These are phyloP conservation scores for Fusarium sp. DNA, from an alignment of 2,329 filamentous ascomycete species.

Conservation along the genomic window DNA sequence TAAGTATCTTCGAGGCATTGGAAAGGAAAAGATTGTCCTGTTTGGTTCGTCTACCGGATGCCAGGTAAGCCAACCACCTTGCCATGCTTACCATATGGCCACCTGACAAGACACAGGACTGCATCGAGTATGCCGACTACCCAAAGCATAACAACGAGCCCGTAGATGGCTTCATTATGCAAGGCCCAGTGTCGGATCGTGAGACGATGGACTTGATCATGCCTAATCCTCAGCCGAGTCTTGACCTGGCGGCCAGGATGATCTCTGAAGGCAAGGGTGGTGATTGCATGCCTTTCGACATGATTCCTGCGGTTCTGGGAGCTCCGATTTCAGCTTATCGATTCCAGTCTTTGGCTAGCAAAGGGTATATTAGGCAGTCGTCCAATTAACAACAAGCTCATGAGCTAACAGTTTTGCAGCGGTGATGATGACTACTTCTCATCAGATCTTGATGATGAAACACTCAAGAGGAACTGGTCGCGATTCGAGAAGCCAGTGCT, in stretches of 20 bases:
- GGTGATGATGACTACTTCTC: slow-evolving; percentile 91
- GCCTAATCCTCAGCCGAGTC: slow-evolving; percentile 57
- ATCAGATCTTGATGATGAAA: slow-evolving; percentile 72
- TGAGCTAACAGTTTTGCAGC: slow-evolving; percentile 49
- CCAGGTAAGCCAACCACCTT: slow-evolving; percentile 54
- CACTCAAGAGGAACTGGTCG: slow-evolving; percentile 73
- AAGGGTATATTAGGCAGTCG: slow-evolving; percentile 57
- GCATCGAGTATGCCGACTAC: slow-evolving; percentile 64
- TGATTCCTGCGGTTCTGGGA: slow-evolving; percentile 55
- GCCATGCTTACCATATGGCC: neutral
- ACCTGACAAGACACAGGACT: slow-evolving; percentile 57
- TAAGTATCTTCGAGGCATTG: slow-evolving; percentile 63
- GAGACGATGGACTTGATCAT: slow-evolving; percentile 68
- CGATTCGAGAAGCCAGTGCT: slow-evolving; percentile 69
- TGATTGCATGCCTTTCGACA: slow-evolving; percentile 65
- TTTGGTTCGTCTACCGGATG: slow-evolving; percentile 71
- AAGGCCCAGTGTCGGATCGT: slow-evolving; percentile 83
- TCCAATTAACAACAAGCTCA: neutral
- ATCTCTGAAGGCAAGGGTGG: slow-evolving; percentile 65
- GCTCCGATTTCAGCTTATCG: slow-evolving; percentile 65
- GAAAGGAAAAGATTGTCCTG: slow-evolving; percentile 64
- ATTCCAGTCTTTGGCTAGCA: slow-evolving; percentile 61
- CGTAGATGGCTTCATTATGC: slow-evolving; percentile 81
- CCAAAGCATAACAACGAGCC: slow-evolving; percentile 59
- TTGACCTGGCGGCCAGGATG: slow-evolving; percentile 65